Percentiles rank a stretch among this genome's conserved stretches.
phyloP scores from a whole-genome alignment of 176 grass and related monocot species.

The Saccharum spontaneum region DNA sequence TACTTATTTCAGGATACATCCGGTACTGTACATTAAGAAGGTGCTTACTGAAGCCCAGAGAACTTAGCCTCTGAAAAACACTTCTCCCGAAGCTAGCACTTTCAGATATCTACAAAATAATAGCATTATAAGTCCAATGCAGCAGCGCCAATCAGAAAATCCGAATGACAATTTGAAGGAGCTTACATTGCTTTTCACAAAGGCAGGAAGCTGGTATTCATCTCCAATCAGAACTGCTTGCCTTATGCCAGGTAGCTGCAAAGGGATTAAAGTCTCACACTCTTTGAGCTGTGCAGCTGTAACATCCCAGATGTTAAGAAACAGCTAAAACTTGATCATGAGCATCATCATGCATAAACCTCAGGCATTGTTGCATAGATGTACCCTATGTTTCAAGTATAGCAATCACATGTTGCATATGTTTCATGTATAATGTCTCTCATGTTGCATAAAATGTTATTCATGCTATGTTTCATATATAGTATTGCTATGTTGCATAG shows the following conservation, averaged over 20 bases:
- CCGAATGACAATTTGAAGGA: not conserved
- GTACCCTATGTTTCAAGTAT: too few relatives aligned
- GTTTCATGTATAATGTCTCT: too few relatives aligned
- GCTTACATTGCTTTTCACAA: conserved; percentile 63
- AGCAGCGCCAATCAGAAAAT: not conserved
- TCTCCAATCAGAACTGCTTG: conserved; percentile 58
- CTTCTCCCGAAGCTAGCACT: conserved; percentile 49
- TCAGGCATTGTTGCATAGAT: too few relatives aligned
- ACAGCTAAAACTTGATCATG: too few relatives aligned
- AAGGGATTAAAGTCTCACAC: not conserved
- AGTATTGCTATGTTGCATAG: too few relatives aligned
- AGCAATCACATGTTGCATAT: too few relatives aligned
- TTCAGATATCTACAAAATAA: conserved; percentile 50
- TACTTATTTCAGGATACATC: conserved; percentile 67
- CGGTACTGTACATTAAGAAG: conserved; percentile 66
- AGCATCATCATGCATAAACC: too few relatives aligned
- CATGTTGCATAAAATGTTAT: too few relatives aligned
- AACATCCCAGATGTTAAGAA: too few relatives aligned
- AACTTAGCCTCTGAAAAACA: conserved; percentile 57
- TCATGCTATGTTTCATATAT: too few relatives aligned
- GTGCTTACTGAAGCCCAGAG: conserved; percentile 49
- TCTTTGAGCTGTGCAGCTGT: too few relatives aligned
- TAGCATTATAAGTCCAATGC: not conserved
- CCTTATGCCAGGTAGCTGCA: conserved; percentile 16
- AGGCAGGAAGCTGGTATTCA: conserved; percentile 56